Evolutionary conservation across 257 asterid species (phyloP), one percentile per base, ranked within the genome.

Genomic region (Solanum ossicruentum): DNA sequence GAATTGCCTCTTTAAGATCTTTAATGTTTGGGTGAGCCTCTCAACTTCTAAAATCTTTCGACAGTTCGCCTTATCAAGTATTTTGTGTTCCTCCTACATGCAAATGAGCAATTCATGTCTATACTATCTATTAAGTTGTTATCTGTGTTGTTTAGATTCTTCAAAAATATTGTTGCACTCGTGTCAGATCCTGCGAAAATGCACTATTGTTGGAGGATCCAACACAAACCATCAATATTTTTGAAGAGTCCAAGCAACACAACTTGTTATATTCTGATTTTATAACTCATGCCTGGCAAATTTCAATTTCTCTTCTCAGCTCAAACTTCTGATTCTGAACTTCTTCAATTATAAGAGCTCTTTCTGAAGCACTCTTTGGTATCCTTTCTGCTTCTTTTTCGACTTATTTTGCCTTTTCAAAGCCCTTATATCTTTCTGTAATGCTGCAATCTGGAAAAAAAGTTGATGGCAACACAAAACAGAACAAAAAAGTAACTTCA

Each of bases 1-100:
- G 97, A 84, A 95, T 87, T 86, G 95, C 95, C 89, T 94, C 97
- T 91, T 95, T 97, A 52, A 95, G 99, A 84, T 94, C 98, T 43
- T 39, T 52, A 83, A 95, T 63, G 97, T 94, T 89, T 90, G 94
- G 89, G 93, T 92, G 72, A 95, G 96, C 90, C 89, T 95, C 90
- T 94, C 97, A 69, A 95, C 94, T 86, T 93, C 97, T 78, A 87
- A 78, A 82, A 94, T 94, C 89, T 75, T 92, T 75, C 91, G 95
- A 72, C 98, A 91, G 54, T 93, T 86, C 10, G 92, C 90, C 86
- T 93, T 94, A 10, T 94, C 99, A 15, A 95, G 96, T 87, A 93
- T 90, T 86, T 92, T 95, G 80, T 93, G 91, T 90, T 95, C 97
- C 84, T 95, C 99, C 96, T 93, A 92, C 61, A n/a, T 93, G 92